Evolutionary conservation across 2,329 filamentous ascomycete species (phyloP).

Genomic region (Neofusicoccum kwambonambiense): DNA sequence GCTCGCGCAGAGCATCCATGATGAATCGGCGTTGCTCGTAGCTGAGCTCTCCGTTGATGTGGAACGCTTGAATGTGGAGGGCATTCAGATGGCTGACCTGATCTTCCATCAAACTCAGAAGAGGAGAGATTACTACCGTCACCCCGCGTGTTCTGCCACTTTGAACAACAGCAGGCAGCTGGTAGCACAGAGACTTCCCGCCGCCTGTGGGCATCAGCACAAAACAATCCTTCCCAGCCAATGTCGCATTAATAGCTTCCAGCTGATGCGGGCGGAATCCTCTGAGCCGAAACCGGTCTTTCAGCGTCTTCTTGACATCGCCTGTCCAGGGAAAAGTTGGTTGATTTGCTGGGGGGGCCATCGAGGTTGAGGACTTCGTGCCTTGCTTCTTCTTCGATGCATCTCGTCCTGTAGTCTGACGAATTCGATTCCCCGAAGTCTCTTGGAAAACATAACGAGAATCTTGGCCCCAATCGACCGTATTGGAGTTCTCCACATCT

Average conservation of each 20-base stretch:
- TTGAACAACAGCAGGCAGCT: conserved; percentile 81
- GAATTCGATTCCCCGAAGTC: conserved; percentile 25
- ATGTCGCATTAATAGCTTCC: conserved; percentile 91
- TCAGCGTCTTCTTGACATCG: conserved; percentile 78
- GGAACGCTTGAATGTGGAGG: conserved; percentile 73
- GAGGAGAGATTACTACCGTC: conserved; percentile 89
- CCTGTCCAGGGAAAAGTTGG: conserved; percentile 73
- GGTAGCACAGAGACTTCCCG: conserved; percentile 95
- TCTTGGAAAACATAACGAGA: conserved; percentile 28
- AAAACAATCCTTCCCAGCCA: conserved; percentile 85
- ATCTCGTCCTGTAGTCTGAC: background rate
- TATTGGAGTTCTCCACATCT: conserved; percentile 40
- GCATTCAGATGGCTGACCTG: conserved; percentile 80
- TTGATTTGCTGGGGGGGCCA: conserved; percentile 18
- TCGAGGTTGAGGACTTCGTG: conserved; percentile 23
- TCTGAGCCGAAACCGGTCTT: conserved; percentile 77
- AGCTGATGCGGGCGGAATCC: conserved; percentile 90
- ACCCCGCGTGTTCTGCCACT: conserved; percentile 81
- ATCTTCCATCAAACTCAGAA: conserved; percentile 96
- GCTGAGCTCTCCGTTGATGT: conserved; percentile 76
- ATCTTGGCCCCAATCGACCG: conserved; percentile 29
- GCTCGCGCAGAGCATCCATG: conserved; percentile 61
- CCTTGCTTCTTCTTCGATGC: background rate
- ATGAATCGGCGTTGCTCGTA: conserved; percentile 64
- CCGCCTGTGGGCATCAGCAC: conserved; percentile 97